Evolutionary conservation across 352 stramenopile species (phyloP).

Genomic region (Peronosclerospora sorghi): DNA sequence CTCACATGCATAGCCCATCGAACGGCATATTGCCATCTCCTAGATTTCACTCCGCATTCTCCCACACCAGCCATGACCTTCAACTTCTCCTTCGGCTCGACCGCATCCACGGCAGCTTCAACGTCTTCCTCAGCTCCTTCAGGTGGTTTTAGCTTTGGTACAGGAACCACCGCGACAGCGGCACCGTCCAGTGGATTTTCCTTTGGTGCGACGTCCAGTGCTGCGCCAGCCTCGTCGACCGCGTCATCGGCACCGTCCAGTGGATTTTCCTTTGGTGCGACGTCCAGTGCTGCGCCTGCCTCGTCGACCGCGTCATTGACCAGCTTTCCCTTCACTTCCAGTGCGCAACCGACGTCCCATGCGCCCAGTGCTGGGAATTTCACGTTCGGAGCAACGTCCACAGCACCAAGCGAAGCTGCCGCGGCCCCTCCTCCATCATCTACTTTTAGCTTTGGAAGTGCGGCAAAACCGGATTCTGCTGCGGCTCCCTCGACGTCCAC

Average conservation of each 20-base stretch:
- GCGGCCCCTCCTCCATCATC: too few species aligned
- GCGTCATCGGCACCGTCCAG: slow-evolving; percentile 5
- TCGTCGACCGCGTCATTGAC: background rate
- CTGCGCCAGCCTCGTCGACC: background rate
- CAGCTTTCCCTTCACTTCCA: too few species aligned
- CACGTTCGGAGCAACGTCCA: too few species aligned
- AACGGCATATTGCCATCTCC: too few species aligned
- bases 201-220: slow-evolving; percentile 13
- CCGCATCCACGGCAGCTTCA: slow-evolving; percentile 11
- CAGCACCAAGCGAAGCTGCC: too few species aligned
- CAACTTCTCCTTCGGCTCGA: slow-evolving; percentile 16
- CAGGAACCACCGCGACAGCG: background rate
- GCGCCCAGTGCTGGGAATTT: too few species aligned
- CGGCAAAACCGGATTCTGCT: too few species aligned
- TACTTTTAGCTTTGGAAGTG: too few species aligned
- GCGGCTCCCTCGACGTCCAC: too few species aligned
- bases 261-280: slow-evolving; percentile 16
- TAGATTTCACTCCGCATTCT: too few species aligned
- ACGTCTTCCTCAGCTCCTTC: slow-evolving; percentile 5
- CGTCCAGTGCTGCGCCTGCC: background rate
- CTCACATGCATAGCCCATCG: too few species aligned
- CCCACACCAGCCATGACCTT: slow-evolving; percentile 37
- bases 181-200: slow-evolving; percentile 16
- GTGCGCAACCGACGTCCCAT: too few species aligned
- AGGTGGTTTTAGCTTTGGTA: background rate